Evolutionary conservation across 2,329 filamentous ascomycete genomes (phyloP).

Genomic region (Apiospora malaysiana): DNA sequence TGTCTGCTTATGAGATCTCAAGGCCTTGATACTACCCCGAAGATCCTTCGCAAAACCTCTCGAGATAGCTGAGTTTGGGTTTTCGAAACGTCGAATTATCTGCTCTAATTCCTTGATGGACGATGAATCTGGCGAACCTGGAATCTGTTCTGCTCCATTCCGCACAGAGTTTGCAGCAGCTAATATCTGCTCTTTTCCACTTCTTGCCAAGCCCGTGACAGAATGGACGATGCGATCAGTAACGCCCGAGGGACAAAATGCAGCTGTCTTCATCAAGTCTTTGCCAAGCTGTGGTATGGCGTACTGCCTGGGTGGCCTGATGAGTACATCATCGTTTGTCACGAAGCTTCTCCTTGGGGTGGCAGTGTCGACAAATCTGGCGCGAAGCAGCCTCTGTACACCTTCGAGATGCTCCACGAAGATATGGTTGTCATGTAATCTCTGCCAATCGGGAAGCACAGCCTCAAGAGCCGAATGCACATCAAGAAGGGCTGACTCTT

Average conservation of each 20-base stretch:
- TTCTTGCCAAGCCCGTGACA: neutral
- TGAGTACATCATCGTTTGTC: neutral
- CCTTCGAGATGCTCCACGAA: slow-evolving; percentile 49
- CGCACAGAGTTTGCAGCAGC: neutral
- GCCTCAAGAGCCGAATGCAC: slow-evolving; percentile 43
- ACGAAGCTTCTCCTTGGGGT: neutral
- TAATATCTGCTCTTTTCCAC: neutral
- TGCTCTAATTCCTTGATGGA: slow-evolving; percentile 32
- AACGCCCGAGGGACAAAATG: neutral
- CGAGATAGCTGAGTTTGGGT: slow-evolving; percentile 42
- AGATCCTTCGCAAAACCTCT: slow-evolving; percentile 44
- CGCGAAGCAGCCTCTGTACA: slow-evolving; percentile 45
- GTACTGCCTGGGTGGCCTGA: neutral
- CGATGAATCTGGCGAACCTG: neutral
- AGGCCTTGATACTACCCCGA: slow-evolving; percentile 34
- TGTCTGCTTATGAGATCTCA: slow-evolving; percentile 23
- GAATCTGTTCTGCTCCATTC: too few relatives aligned
- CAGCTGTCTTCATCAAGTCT: neutral
- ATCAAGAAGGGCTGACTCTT: slow-evolving; percentile 43
- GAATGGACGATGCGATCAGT: neutral
- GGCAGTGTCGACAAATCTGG: neutral
- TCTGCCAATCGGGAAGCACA: slow-evolving; percentile 53
- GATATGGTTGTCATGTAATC: slow-evolving; percentile 53
- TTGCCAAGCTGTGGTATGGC: neutral
- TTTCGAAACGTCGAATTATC: slow-evolving; percentile 40